phyloP scores from a whole-genome alignment of 306 rosid species.

The Vigna hirtella region DNA sequence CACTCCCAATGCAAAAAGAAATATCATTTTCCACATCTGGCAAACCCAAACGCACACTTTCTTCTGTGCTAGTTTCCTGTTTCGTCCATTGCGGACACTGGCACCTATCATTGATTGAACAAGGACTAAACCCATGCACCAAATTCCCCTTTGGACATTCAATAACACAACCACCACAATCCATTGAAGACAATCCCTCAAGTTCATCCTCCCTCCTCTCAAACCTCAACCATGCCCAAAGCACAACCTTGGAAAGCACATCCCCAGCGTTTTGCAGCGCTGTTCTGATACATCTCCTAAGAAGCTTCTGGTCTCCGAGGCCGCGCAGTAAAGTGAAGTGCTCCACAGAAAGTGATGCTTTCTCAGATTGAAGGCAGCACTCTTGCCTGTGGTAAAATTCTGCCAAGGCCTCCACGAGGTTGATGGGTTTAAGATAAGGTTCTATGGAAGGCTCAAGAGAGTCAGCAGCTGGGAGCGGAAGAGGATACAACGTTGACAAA shows the following conservation, averaged over 20 bases:
- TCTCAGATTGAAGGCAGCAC: constrained; percentile 52
- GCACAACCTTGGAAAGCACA: constrained; percentile 67
- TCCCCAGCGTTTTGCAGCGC: constrained; percentile 67
- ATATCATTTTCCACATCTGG: constrained; percentile 58
- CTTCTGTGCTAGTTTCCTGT: constrained; percentile 40
- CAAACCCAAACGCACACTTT: constrained; percentile 31
- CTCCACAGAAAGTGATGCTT: constrained; percentile 55
- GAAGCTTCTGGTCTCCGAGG: constrained; percentile 67
- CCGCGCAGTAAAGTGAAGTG: constrained; percentile 63
- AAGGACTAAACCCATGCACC: constrained; percentile 53
- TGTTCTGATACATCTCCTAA: constrained; percentile 62
- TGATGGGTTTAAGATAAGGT: constrained; percentile 60
- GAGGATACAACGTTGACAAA: constrained; percentile 39
- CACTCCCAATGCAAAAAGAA: constrained; percentile 61
- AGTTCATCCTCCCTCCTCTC: constrained; percentile 87
- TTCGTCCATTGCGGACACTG: constrained; percentile 51
- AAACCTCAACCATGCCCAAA: constrained; percentile 74
- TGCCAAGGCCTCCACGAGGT: constrained; percentile 61
- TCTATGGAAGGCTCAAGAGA: constrained; percentile 66
- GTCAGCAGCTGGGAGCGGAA: constrained; percentile 62
- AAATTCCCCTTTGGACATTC: constrained; percentile 75
- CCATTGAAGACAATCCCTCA: constrained; percentile 58
- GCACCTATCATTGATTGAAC: constrained; percentile 53
- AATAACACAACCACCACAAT: constrained; percentile 61
- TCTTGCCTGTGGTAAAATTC: constrained; percentile 60